Evolutionary conservation across 768 basidiomycete genomes (phyloP), one percentile per base, ranked within the genome.

Genomic region (Kwoniella mangroviensis): DNA sequence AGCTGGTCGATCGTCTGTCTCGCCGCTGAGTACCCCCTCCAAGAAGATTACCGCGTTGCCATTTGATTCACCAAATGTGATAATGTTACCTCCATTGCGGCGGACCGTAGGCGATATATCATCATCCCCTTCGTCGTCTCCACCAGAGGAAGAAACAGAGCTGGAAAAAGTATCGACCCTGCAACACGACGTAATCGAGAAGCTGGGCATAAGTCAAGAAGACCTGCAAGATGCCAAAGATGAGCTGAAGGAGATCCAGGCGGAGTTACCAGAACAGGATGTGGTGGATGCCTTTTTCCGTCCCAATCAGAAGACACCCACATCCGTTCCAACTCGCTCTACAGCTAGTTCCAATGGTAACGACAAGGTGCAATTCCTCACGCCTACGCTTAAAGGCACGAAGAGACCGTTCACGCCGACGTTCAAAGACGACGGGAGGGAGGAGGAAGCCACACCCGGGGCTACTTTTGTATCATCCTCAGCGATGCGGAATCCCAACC

Each of bases 101-200:
- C 57, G 71, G n/a, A 66, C 74, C 1, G 64, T 72, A 51, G 70
- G 42, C 4, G 71, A 65, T 21, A 72, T 74, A 57, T 61, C 59
- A 19, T 76, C 78, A 6, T 77, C 73, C 49, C 65, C 60, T n/a
- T 71, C 78, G 5, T 69, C 75, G 4, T 76, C 78, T 34, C 28
- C 34, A 24, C 62, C 62, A 6, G 56, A 40, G 13, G 13, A 21
- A 11, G 72, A 61, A 7, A 63, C 57, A 11, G 72, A 61, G 12
- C 66, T 60, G 13, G 55, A 65, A 15, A 24, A 52, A 41, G 11
- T 66, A 42, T 51, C 67, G 6, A 63, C 52, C 17, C 63, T 64
- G 56, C 68, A 64, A 21, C 26, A 64, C 12, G 52, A 58, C 15
- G 55, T 69, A 6, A 63, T 62, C 12, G 41, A 34, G 5, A 63